Conservation (phyloP, 495 filamentous ascomycete species). For the Podospora tetraspora region DNA sequence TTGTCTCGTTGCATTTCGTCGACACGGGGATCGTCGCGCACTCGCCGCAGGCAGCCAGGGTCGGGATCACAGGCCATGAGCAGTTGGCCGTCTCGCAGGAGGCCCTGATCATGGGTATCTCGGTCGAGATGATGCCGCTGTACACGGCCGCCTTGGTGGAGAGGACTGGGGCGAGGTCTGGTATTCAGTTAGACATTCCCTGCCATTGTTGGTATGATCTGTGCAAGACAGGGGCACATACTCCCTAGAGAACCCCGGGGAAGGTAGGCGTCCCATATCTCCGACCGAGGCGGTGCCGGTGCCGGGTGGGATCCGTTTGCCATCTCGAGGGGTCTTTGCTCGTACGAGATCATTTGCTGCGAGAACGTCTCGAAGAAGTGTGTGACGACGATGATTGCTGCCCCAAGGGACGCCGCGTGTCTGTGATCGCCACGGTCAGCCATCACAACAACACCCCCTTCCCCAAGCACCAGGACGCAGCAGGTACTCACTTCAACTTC, state of each 20-base stretch:
- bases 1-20: conserved; percentile 19
- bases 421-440: conserved; percentile 1
- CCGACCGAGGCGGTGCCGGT: conserved; percentile 20
- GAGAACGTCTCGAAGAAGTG: conserved; percentile 37
- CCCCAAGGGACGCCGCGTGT: conserved; percentile 35
- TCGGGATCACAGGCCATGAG: conserved; percentile 34
- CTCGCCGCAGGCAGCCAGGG: conserved; percentile 31
- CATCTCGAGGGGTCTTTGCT: conserved; percentile 19
- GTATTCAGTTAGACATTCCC: neutral
- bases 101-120: conserved; percentile 18
- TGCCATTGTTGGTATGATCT: neutral
- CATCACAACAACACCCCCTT: neutral
- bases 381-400: conserved; percentile 29
- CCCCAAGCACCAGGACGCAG: neutral
- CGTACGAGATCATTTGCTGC: conserved; percentile 36
- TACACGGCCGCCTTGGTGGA: conserved; percentile 38
- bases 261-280: conserved; percentile 31
- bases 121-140: conserved; percentile 32
- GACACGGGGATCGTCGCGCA: conserved; percentile 22
- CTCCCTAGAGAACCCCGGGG: conserved; percentile 19
- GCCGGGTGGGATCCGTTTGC: conserved; percentile 13
- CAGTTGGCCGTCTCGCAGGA: conserved; percentile 33
- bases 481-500: conserved; percentile 20
- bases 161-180: conserved; percentile 26
- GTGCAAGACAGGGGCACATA: conserved; percentile 3